phyloP scores from a whole-genome alignment of 768 basidiomycete genomes.

The Gymnopilus dilepis region DNA sequence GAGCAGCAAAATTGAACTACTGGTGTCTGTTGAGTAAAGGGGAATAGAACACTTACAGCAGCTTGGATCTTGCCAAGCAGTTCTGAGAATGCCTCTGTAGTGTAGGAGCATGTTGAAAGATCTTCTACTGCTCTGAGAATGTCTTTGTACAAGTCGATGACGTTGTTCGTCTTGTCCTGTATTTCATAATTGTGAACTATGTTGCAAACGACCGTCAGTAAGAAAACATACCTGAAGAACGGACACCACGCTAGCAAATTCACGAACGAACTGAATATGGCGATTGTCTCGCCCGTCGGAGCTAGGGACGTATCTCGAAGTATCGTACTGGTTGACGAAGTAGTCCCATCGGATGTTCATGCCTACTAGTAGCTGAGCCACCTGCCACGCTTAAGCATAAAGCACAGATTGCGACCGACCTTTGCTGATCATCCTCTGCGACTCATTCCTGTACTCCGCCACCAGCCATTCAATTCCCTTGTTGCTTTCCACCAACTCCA shows the following conservation, averaged over 20 bases:
- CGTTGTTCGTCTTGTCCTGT: slow-evolving; percentile 92
- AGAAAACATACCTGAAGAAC: slow-evolving; percentile 71
- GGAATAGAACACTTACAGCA: slow-evolving; percentile 57
- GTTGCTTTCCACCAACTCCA: slow-evolving; percentile 89
- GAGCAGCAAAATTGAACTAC: background rate
- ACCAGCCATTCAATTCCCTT: slow-evolving; percentile 93
- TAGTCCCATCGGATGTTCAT: slow-evolving; percentile 98
- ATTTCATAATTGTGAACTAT: background rate
- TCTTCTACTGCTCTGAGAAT: slow-evolving; percentile 87
- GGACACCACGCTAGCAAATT: slow-evolving; percentile 93
- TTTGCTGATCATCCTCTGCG: slow-evolving; percentile 90
- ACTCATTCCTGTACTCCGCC: slow-evolving; percentile 92
- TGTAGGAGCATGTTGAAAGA: slow-evolving; percentile 85
- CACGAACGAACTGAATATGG: slow-evolving; percentile 92
- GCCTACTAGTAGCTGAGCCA: too few relatives aligned
- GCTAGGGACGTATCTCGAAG: slow-evolving; percentile 71
- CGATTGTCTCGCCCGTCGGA: slow-evolving; percentile 84
- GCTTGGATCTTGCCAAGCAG: slow-evolving; percentile 82
- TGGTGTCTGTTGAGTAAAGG: background rate
- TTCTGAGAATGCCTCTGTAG: slow-evolving; percentile 79
- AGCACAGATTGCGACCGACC: slow-evolving; percentile 53
- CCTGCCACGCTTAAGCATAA: too few relatives aligned
- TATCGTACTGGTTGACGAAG: slow-evolving; percentile 94
- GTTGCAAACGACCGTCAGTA: background rate
- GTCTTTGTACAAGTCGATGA: slow-evolving; percentile 90